These are phyloP conservation scores for Castanopsis chinensis DNA, from an alignment of 306 rosid species.

Conservation along the genomic window DNA sequence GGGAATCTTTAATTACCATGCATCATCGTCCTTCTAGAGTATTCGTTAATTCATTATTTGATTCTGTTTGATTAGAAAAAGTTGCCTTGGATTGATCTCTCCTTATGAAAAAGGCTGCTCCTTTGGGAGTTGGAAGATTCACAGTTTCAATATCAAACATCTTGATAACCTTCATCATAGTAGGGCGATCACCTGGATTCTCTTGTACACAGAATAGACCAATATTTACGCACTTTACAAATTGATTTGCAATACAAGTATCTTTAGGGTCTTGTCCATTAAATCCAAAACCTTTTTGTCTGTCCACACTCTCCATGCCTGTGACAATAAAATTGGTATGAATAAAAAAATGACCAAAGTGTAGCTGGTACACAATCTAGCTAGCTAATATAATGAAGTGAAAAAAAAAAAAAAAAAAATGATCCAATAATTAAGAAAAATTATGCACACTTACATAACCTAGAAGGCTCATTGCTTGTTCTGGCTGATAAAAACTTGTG, in stretches of 20 bases:
- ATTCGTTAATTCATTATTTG: constrained; percentile 4
- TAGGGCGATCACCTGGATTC: constrained; percentile 45
- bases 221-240: too few relatives aligned
- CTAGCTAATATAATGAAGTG: neutral
- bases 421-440: neutral
- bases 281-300: too few relatives aligned
- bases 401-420: too few relatives aligned
- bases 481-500: too few relatives aligned
- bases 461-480: too few relatives aligned
- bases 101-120: constrained; percentile 36
- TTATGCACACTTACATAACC: too few relatives aligned
- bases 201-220: constrained; percentile 28
- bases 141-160: constrained; percentile 41
- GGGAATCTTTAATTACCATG: neutral
- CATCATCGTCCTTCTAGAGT: constrained; percentile 33
- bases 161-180: constrained; percentile 37
- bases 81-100: constrained; percentile 19
- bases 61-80: constrained; percentile 35
- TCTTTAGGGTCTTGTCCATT: too few relatives aligned
- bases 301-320: constrained; percentile 51
- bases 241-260: too few relatives aligned
- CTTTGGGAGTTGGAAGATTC: constrained; percentile 31
- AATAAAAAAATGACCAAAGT: neutral
- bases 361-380: too few relatives aligned
- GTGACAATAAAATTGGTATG: neutral